Percentiles rank a stretch among this genome's conserved stretches.
These are phyloP conservation scores for Apiospora sp. DNA, from an alignment of 2,329 filamentous ascomycete genomes.

Conservation along the genomic window DNA sequence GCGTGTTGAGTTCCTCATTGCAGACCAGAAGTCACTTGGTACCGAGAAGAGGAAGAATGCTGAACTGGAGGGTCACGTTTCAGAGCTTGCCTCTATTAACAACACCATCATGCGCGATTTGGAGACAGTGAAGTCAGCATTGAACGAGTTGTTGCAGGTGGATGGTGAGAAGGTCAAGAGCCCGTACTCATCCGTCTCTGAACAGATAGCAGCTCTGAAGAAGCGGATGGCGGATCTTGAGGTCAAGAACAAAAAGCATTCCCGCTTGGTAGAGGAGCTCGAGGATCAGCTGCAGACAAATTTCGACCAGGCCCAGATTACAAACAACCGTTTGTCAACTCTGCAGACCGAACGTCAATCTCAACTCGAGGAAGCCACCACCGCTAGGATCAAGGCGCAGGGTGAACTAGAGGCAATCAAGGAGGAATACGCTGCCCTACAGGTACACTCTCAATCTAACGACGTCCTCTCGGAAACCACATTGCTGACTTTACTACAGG, in stretches of 20 bases:
- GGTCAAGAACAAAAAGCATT: constrained; percentile 85
- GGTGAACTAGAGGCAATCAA: constrained; percentile 72
- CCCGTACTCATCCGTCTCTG: constrained; percentile 56
- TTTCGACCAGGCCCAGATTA: constrained; percentile 89
- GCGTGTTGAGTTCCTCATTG: constrained; percentile 64
- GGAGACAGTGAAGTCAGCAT: constrained; percentile 63
- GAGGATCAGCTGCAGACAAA: constrained; percentile 96
- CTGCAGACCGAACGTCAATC: constrained; percentile 77
- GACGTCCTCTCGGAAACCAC: background rate
- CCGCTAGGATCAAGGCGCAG: constrained; percentile 68
- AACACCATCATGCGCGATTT: constrained; percentile 68
- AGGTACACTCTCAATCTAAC: constrained; percentile 63
- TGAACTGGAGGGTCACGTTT: constrained; percentile 63
- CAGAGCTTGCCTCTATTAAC: constrained; percentile 65
- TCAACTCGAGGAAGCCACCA: constrained; percentile 81
- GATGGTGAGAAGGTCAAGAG: constrained; percentile 54
- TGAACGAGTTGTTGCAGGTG: constrained; percentile 62
- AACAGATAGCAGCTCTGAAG: constrained; percentile 69
- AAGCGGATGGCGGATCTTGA: constrained; percentile 71
- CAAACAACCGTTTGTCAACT: constrained; percentile 85
- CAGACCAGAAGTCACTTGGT: constrained; percentile 65
- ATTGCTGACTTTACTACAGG: constrained; percentile 31
- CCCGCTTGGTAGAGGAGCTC: constrained; percentile 89
- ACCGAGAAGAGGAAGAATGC: constrained; percentile 65
- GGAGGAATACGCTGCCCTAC: constrained; percentile 77